Evolutionary conservation across 768 basidiomycete species (phyloP).

Genomic region (Boletus huronensis): DNA sequence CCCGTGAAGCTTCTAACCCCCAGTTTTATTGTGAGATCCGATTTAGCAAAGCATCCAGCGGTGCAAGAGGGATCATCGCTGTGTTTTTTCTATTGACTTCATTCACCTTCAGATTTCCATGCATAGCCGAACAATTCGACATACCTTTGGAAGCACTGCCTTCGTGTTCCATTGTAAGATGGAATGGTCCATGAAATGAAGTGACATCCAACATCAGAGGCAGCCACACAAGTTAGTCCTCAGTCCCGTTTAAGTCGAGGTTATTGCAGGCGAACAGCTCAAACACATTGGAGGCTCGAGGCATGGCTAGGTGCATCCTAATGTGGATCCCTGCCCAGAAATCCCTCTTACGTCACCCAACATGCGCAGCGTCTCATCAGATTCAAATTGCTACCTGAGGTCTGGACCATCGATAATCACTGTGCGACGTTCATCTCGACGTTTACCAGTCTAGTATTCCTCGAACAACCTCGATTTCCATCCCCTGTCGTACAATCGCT

Average conservation of each 20-base stretch:
- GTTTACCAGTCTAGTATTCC: not conserved
- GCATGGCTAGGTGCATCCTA: not conserved
- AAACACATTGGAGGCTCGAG: conserved; percentile 5
- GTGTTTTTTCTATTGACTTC: not conserved
- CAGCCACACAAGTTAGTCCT: not conserved
- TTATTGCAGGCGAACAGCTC: not conserved
- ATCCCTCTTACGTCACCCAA: not conserved
- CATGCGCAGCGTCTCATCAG: not conserved
- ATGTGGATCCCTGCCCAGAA: not conserved
- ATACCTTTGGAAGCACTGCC: not conserved
- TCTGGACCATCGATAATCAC: not conserved
- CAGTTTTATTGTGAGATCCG: not conserved
- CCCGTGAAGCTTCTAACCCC: not conserved
- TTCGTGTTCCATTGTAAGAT: conserved; percentile 4
- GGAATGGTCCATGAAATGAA: not conserved
- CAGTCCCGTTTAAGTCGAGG: not conserved
- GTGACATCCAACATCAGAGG: not conserved
- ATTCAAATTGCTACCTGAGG: not conserved
- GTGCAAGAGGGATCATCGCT: not conserved
- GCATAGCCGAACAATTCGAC: not conserved
- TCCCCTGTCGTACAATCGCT: conserved; percentile 4
- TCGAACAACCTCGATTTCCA: conserved; percentile 11
- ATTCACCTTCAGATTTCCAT: not conserved
- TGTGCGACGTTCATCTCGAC: not conserved
- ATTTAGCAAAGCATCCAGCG: no score